Evolutionary conservation across 2,329 filamentous ascomycete genomes (phyloP).

Genomic region (Scleromitrula shiraiana): DNA sequence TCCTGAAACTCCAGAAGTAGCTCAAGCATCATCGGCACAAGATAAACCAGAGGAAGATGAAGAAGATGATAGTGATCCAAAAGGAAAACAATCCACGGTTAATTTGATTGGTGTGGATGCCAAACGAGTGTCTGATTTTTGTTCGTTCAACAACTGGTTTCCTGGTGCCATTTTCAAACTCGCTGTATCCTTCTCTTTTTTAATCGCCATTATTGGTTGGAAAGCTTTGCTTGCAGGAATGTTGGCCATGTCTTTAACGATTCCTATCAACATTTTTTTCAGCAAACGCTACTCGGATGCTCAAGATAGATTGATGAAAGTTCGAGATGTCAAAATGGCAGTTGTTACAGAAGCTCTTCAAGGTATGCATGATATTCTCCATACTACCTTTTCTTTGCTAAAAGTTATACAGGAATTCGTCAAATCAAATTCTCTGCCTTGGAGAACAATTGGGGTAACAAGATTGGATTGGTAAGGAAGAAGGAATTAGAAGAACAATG

Average conservation of each 20-base stretch:
- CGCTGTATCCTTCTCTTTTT: slow-evolving; percentile 55
- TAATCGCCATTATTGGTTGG: slow-evolving; percentile 66
- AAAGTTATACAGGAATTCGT: too few species aligned
- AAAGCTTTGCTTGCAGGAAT: slow-evolving; percentile 58
- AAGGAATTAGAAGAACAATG: slow-evolving; percentile 61
- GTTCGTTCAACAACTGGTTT: slow-evolving; percentile 58
- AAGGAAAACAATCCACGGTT: slow-evolving; percentile 62
- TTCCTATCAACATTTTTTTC: slow-evolving; percentile 61
- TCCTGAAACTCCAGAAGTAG: slow-evolving; percentile 16
- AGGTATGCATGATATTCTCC: too few species aligned
- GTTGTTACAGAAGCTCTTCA: slow-evolving; percentile 70
- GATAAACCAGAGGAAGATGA: slow-evolving; percentile 30
- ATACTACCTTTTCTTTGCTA: too few species aligned
- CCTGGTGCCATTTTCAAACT: slow-evolving; percentile 55
- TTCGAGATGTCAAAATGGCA: slow-evolving; percentile 66
- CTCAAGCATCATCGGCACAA: slow-evolving; percentile 19
- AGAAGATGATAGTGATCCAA: slow-evolving; percentile 41
- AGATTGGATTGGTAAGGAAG: slow-evolving; percentile 56
- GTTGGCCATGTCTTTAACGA: slow-evolving; percentile 52
- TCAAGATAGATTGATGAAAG: slow-evolving; percentile 66
- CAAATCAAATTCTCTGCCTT: slow-evolving; percentile 81
- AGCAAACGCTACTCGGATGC: slow-evolving; percentile 56
- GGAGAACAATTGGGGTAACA: slow-evolving; percentile 66
- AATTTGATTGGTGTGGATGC: slow-evolving; percentile 74
- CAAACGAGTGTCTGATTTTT: slow-evolving; percentile 60